Base-by-base conservation (phyloP, 495 filamentous ascomycete species). In the Penicillium odoratum region DNA sequence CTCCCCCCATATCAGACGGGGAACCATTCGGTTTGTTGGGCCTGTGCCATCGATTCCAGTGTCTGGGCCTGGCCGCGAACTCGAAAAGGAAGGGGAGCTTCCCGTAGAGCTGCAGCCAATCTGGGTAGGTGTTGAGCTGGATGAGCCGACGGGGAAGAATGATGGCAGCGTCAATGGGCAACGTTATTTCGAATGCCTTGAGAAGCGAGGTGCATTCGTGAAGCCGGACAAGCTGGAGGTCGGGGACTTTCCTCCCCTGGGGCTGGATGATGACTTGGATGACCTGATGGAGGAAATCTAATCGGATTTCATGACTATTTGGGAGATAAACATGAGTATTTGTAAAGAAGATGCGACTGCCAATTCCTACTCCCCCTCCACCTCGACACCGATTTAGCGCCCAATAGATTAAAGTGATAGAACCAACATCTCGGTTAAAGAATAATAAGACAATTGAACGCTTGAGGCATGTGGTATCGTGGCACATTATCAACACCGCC, bases 221-320 rank as follows among this genome's bases (percentile, higher is more conserved):
- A 83, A 92, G 68, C 89, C 94, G 31, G 94, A 97, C 62, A 83
- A 92, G 67, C 84, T 97, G 7, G 89, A 97, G 73, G 82, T 92
- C 26, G 94, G 94, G 26, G 90, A 97, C 62, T 97, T 83, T 58
- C 85, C 86, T n/a, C 82, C 82, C 16, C 58, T 87, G 56, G 80
- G 71, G 5, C 48, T 84, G 44, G 79, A 77, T 45, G 80, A 83
- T 45, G 75, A 73, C 18, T 59, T 90, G 34, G 83, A 88, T 66
- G 92, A 92, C 56, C 85, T 94, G 64, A 85, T 95, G 84, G 93
- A 96, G 72, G 92, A 94, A 75, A 90, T 94, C 43, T 93, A 34
- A 51, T 16, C 30, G 33, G 33, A 8, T 11, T 21, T 36, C 33
- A 36, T 11, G 9, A 11, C 7, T 36, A 11, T 4, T 33, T 33